phyloP scores from a whole-genome alignment of 2,329 filamentous ascomycete species.

The Sporothrix schenckii region DNA sequence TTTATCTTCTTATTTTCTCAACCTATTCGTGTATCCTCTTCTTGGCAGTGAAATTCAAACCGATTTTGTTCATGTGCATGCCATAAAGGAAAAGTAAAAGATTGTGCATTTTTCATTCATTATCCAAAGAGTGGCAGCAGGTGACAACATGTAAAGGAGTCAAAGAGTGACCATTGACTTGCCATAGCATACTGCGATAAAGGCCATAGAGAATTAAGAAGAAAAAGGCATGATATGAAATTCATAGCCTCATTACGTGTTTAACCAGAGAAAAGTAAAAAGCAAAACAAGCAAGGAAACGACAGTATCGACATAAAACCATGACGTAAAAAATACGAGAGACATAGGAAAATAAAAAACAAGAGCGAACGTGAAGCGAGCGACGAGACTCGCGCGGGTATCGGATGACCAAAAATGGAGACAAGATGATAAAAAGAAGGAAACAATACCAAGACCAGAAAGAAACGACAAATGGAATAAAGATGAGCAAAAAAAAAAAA shows the following conservation, averaged over 20 bases:
- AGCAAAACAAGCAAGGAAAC: neutral
- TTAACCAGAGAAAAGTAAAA: neutral
- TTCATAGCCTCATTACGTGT: neutral
- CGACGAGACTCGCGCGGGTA: slow-evolving; percentile 31
- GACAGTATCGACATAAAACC: too few relatives aligned
- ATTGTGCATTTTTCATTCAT: slow-evolving; percentile 6
- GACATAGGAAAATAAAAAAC: neutral
- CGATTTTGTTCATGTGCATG: neutral
- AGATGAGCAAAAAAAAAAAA: neutral
- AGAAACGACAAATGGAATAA: neutral
- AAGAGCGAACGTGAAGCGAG: neutral
- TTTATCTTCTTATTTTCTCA: neutral
- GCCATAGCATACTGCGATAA: neutral
- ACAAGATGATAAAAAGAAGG: neutral
- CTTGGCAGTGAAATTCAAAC: neutral
- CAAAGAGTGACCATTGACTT: neutral
- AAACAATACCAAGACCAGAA: neutral
- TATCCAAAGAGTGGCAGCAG: slow-evolving; percentile 4
- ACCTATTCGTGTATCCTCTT: slow-evolving; percentile 11
- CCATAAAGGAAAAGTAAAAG: neutral
- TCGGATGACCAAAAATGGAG: slow-evolving; percentile 26
- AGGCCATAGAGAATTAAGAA: neutral
- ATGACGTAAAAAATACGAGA: too few relatives aligned
- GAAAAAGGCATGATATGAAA: neutral
- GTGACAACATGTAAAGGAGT: neutral